phyloP scores from a whole-genome alignment of 345 rosid species.

The Bruguiera gymnorhiza region DNA sequence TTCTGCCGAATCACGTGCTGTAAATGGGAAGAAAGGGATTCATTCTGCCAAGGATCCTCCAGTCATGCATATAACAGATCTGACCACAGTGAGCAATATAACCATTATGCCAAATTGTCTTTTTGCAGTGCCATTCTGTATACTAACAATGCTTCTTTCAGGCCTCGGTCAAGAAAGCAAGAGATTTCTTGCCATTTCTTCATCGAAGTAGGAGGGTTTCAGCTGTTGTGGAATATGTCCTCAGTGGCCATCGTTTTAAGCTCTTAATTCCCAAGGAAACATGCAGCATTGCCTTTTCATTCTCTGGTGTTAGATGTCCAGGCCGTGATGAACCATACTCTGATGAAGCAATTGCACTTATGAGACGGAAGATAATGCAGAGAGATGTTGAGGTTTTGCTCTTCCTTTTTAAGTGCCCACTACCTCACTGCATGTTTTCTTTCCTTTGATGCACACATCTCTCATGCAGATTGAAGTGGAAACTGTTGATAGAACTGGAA shows the following conservation, averaged over 20 bases:
- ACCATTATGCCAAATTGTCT: background rate
- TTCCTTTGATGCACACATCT: constrained; percentile 1
- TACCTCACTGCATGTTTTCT: background rate
- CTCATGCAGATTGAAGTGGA: constrained; percentile 78
- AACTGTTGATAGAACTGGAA: constrained; percentile 90
- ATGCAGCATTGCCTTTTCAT: constrained; percentile 94
- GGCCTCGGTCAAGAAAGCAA: constrained; percentile 83
- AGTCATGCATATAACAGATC: constrained; percentile 72
- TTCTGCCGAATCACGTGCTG: constrained; percentile 90
- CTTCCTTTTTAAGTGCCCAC: constrained; percentile 4
- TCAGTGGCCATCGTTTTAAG: constrained; percentile 98
- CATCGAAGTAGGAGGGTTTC: constrained; percentile 65
- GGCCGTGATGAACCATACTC: constrained; percentile 90
- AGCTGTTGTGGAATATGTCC: constrained; percentile 92
- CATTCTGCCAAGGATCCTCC: constrained; percentile 85
- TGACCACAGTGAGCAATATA: constrained; percentile 51
- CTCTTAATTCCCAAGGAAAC: constrained; percentile 88
- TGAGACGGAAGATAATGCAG: constrained; percentile 95
- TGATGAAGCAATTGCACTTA: constrained; percentile 86
- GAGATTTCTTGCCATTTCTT: constrained; percentile 83
- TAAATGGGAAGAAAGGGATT: constrained; percentile 65
- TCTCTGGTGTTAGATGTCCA: constrained; percentile 98
- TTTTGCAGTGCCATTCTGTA: background rate
- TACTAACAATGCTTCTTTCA: constrained; percentile 28
- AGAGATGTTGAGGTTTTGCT: constrained; percentile 82